These are phyloP conservation scores for Cladosporium sp. DNA, from an alignment of 2,329 filamentous ascomycete genomes.

Conservation along the genomic window DNA sequence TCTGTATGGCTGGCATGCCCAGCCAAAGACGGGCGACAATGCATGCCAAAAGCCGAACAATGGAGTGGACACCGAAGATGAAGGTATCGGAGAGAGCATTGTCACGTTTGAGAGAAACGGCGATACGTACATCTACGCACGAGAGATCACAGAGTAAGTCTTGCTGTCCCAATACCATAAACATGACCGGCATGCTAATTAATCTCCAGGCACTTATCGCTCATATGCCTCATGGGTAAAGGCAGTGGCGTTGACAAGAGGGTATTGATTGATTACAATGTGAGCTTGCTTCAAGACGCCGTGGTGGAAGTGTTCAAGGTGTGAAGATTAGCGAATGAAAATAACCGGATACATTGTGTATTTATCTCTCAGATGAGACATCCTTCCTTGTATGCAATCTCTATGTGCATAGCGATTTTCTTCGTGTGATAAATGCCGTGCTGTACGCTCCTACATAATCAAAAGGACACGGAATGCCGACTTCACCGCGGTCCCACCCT, in stretches of 20 bases:
- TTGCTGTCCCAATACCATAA: too few species aligned
- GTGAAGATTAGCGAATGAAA: constrained; percentile 9
- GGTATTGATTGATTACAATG: constrained; percentile 80
- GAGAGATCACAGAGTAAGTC: constrained; percentile 62
- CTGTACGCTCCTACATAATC: too few species aligned
- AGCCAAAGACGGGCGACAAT: constrained; percentile 25
- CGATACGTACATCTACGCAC: constrained; percentile 57
- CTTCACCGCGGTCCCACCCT: too few species aligned
- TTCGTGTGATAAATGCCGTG: too few species aligned
- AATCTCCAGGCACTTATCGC: constrained; percentile 60
- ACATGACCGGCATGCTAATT: constrained; percentile 22
- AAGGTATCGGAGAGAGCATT: constrained; percentile 49
- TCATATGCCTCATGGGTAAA: constrained; percentile 83
- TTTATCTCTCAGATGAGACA: too few species aligned
- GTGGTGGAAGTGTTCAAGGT: constrained; percentile 66
- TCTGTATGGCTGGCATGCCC: constrained; percentile 73
- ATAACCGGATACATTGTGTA: too few species aligned
- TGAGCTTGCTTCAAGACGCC: constrained; percentile 74
- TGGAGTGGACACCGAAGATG: constrained; percentile 14
- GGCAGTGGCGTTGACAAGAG: constrained; percentile 76
- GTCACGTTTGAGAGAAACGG: constrained; percentile 57
- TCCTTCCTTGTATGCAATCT: too few species aligned
- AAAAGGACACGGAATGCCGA: too few species aligned
- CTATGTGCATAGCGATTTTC: too few species aligned
- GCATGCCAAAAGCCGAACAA: constrained; percentile 5